Conservation (phyloP, 768 basidiomycete species). For the Leccinum aurantiacum region DNA sequence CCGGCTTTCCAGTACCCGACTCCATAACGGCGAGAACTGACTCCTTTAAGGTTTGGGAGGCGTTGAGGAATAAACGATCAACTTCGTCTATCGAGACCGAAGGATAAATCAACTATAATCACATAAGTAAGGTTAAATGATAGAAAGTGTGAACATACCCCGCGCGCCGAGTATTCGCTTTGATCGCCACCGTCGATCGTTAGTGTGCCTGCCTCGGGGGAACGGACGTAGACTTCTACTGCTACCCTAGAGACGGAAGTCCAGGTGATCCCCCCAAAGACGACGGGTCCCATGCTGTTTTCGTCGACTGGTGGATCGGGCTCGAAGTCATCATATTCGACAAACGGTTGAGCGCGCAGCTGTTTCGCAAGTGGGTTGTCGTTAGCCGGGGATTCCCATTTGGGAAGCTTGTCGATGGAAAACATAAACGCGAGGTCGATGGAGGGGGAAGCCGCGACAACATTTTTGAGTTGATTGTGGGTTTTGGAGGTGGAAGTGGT, state of each 20-base stretch:
- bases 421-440: not conserved
- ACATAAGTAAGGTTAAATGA: too few relatives aligned
- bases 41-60: not conserved
- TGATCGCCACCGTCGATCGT: not conserved
- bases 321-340: not conserved
- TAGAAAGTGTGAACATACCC: not conserved
- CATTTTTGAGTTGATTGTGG: not conserved
- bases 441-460: not conserved
- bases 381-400: not conserved
- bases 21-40: not conserved
- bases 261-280: not conserved
- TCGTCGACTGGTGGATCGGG: not conserved
- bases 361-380: not conserved
- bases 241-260: not conserved
- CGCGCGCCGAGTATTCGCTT: not conserved
- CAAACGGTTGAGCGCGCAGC: not conserved
- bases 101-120: not conserved
- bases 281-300: not conserved
- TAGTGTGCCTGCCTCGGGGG: not conserved
- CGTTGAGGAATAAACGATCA: not conserved
- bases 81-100: not conserved
- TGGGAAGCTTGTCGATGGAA: not conserved
- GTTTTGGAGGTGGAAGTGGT: not conserved
- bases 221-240: not conserved
- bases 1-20: not conserved